Evolutionary conservation across 1,284 basidiomycete genomes (phyloP).

Genomic region (Fomitiporia mediterranea): DNA sequence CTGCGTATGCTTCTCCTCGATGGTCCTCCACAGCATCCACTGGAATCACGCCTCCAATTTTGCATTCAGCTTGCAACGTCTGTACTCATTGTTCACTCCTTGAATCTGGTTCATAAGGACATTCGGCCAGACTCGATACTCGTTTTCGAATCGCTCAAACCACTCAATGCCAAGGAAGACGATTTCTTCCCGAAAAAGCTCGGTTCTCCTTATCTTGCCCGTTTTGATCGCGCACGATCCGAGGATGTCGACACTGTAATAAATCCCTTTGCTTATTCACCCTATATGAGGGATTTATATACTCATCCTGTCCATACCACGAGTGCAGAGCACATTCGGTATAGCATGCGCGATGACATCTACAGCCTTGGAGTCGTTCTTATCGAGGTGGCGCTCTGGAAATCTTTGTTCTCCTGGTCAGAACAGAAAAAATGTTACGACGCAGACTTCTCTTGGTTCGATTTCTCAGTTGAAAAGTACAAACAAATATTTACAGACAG

Average conservation of each 20-base stretch:
- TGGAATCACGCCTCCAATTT: neutral
- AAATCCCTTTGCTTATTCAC: too few species aligned
- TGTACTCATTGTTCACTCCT: neutral
- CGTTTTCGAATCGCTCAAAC: neutral
- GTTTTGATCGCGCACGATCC: neutral
- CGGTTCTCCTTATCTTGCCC: constrained; percentile 1
- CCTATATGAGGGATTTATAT: neutral
- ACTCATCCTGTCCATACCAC: constrained; percentile 1
- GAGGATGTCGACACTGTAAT: neutral
- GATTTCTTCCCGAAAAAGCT: neutral
- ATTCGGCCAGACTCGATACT: constrained; percentile 1
- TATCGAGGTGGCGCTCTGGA: constrained; percentile 17
- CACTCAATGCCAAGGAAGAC: neutral
- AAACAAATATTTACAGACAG: neutral
- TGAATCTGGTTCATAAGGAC: neutral
- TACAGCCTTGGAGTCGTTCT: constrained; percentile 18
- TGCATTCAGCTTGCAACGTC: neutral
- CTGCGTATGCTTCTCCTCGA: neutral
- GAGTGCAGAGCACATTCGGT: neutral
- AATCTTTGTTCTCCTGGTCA: constrained; percentile 4
- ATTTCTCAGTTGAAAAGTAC: neutral
- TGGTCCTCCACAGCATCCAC: neutral
- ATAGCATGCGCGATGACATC: constrained; percentile 17
- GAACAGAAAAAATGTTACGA: too few species aligned
- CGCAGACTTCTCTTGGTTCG: neutral